Percentiles rank a stretch among this genome's conserved stretches.
Evolutionary conservation across 2,329 filamentous ascomycete genomes (phyloP).

Genomic region (Plectosphaerella cucumerina): DNA sequence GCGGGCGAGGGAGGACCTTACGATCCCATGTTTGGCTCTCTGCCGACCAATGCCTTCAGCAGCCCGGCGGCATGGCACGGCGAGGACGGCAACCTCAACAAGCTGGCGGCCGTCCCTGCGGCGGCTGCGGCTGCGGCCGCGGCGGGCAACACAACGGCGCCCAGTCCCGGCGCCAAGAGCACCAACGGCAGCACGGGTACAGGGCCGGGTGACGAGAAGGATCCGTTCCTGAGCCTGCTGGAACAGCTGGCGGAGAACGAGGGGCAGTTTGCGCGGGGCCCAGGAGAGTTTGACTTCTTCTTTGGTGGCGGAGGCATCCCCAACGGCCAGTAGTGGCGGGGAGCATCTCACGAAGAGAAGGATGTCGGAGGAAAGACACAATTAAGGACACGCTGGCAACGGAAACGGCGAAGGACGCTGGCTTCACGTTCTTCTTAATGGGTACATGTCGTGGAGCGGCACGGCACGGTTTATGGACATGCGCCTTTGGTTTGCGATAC

Average conservation of each 20-base stretch:
- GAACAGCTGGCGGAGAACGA: constrained; percentile 84
- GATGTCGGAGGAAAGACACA: not conserved
- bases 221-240: constrained; percentile 73
- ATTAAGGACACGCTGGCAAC: no score
- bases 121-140: not conserved
- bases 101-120: not conserved
- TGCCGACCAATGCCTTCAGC: constrained; percentile 49
- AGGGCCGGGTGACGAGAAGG: constrained; percentile 60
- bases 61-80: constrained; percentile 48
- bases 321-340: not conserved
- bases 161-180: constrained; percentile 37
- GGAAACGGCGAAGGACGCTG: no score
- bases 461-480: not conserved
- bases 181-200: constrained; percentile 38
- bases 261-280: constrained; percentile 52
- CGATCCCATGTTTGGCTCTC: constrained; percentile 57
- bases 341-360: not conserved
- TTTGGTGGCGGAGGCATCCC: constrained; percentile 45
- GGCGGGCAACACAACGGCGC: constrained; percentile 7
- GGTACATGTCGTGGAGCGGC: no score
- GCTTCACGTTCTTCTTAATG: no score
- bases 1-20: constrained; percentile 34
- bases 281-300: constrained; percentile 73
- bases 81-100: constrained; percentile 21
- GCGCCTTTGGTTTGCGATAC: not conserved